These are phyloP conservation scores for Neurospora terricola DNA, from an alignment of 495 filamentous ascomycete species.

Conservation along the genomic window DNA sequence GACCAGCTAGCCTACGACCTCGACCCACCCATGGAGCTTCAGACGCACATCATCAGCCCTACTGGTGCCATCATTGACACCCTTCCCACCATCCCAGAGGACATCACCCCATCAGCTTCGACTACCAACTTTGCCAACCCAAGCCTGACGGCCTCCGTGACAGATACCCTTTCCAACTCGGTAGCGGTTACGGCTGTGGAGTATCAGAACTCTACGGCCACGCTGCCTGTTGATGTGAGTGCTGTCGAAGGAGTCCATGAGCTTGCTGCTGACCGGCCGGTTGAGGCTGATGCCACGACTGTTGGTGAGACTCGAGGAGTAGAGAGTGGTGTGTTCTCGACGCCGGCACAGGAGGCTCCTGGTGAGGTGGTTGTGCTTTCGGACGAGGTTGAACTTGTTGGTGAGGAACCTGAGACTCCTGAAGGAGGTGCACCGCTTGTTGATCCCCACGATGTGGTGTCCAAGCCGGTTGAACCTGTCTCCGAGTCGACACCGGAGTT, in stretches of 20 bases:
- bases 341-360: not conserved
- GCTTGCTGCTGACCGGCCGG: not conserved
- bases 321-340: not conserved
- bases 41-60: not conserved
- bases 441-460: not conserved
- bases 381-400: not conserved
- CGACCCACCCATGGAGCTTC: not conserved
- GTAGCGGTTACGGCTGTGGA: not conserved
- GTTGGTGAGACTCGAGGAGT: not conserved
- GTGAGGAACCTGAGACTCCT: not conserved
- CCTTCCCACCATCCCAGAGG: not conserved
- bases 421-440: not conserved
- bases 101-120: not conserved
- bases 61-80: not conserved
- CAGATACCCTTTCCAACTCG: not conserved
- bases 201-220: not conserved
- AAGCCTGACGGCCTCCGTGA: not conserved
- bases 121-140: not conserved
- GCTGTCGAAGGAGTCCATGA: not conserved
- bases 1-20: not conserved
- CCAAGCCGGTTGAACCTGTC: not conserved
- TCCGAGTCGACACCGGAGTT: not conserved
- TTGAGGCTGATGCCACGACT: not conserved
- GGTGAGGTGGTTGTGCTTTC: not conserved
- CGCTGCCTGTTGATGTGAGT: not conserved